Evolutionary conservation across 192 early-diverging fungal genomes (phyloP), one percentile per base, ranked within the genome.

Genomic region (Coemansia reversa): DNA sequence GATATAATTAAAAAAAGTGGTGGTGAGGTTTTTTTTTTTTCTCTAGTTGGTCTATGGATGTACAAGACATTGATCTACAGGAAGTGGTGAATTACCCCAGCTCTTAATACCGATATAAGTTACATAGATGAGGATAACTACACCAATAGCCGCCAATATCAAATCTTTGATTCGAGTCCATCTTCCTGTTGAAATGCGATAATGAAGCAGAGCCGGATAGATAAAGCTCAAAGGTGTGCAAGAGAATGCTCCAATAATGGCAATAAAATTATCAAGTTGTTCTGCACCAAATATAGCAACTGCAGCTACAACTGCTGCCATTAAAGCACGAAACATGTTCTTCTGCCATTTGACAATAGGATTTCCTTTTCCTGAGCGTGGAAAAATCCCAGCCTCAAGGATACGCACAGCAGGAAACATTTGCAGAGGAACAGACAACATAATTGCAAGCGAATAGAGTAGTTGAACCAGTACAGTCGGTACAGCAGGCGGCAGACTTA

Each of bases 331-430:
- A 81, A 92, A 93, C 28, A 83, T 60, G 75, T 96, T 98, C 80
- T 92, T 91, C 55, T 87, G 86, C 91, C 91, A 91, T 76, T 98
- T 96, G 69, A 96, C 90, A 20, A 83, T 54, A 16, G 57, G 75
- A 56, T 87, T 85, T 45, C 81, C 72, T 67, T 95, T 96, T 47
- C 95, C 95, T 19, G 89, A 90, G 14, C 85, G 75, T 5, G 86
- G 76, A 61, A 95, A 95, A n/a, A 94, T 56, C 7, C 83, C 91
- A 27, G 86, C 84, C 64, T 98, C 94, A 60, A 89, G 87, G 68
- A 98, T 98, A 63, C 93, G 89, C 60, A 95, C 91, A 18, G 92
- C 91, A 3, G 96, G 94, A 80, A 94, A 98, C 47, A 95, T 82
- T 35, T 91, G 91, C 42, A 98, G 76, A 2, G 96, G 96, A 50